Base-by-base conservation (phyloP, 345 rosid species). In the Mallotus nudiflorus region DNA sequence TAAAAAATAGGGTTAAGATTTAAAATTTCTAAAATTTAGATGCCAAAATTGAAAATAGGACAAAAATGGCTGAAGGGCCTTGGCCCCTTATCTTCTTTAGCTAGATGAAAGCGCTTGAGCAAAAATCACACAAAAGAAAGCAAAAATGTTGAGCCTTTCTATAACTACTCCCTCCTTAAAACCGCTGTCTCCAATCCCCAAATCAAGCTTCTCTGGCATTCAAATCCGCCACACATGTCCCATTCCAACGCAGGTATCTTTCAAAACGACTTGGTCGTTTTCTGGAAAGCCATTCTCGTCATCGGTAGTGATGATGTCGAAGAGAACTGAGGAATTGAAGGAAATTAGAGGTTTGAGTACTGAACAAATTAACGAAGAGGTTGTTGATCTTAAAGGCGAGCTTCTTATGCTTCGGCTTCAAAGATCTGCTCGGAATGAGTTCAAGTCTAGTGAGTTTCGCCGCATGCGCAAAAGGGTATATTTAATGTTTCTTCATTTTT, bases 321-420 rank as follows among this genome's bases (percentile, higher is more conserved):
- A 91, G 84, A 84, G 86, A 76, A 91, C 80, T 35, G 91, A 88
- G 72, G 93, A 91, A 69, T 0, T 91, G 85, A 89, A 87, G 77
- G 93, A 87, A 66, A 94, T 91, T 25, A 84, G 93, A 68, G 76
- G 80, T 54, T 85, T 82, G 75, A 83, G 90, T 40, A 86, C 91
- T 16, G 93, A 90, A 52, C 82, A 91, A 71, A 88, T 94, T 67
- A 87, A 89, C 69, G 93, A 94, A 63, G 92, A 94, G 77, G 93
- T 91, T 11, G 72, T 91, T 29, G 97, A 91, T 48, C 82, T 94
- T 62, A 94, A 94, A 72, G 97, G 97, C n/a, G 99, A 94, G 80
- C 91, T 91, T 49, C 84, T 94, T 73, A 90, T 94, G 91, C 99
- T 94, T 58, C 83, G 96, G 60, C 87, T 88, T 42, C 88, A 88